Base-by-base conservation (phyloP, 805 yeast genomes). In the Starmerella potacharoeniae region DNA sequence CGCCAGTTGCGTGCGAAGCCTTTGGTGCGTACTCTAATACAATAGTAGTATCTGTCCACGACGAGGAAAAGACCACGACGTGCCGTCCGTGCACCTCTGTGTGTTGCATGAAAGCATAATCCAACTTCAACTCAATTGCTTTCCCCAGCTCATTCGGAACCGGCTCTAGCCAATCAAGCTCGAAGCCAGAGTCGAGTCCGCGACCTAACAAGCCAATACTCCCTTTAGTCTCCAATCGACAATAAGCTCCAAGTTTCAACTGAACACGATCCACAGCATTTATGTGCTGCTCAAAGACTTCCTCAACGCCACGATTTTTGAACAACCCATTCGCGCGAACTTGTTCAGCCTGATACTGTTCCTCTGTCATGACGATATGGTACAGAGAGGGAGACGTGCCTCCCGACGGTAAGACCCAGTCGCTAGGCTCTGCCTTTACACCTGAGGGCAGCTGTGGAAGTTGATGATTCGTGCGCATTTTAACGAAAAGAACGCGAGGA, bases 121-220 rank as follows among this genome's bases (percentile, higher is more conserved):
- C 74, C 71, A 61, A 37, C n/a, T 6, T 31, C 11, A 16, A 31
- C 45, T 47, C 40, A 3, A 37, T 10, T 1, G 28, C 37, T 16
- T 8, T 33, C 17, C 6, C 51, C 40, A 9, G 30, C 49, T 17
- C 52, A 69, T 71, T 71, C n/a, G 34, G 55, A 22, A 55, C 70
- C 52, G 70, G 65, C 33, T 72, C 71, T 37, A 80, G 68, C 66
- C 82, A 81, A 51, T 78, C 78, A 54, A 78, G 65, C 13, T 84
- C 80, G 68, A 95, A 95, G 0, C 98, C 98, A 56, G 78, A 77
- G 62, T 86, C 89, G 55, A 93, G 71, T 33, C 96, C 95, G 63
- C 77, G 79, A 7, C 97, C 95, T 9, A 95, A 72, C 0, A 89
- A 81, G 8, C 97, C 96, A n/a, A 86, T 78, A 54, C 43, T 28